Evolutionary conservation across 331 rosid genomes (phyloP).

Genomic region (Telfairia occidentalis): DNA sequence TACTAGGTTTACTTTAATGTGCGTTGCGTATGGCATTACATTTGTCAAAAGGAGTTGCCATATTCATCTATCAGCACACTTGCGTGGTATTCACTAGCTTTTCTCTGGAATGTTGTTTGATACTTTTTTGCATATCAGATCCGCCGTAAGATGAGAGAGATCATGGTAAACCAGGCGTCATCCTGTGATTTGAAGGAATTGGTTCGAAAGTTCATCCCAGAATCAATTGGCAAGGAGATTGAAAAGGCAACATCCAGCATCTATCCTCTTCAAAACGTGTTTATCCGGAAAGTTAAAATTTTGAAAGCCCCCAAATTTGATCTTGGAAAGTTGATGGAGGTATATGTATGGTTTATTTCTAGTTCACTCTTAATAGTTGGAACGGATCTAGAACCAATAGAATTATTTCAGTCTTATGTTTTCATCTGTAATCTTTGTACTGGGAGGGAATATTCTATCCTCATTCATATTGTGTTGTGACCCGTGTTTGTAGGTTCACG

Average conservation of each 20-base stretch:
- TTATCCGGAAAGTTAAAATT: conserved; percentile 79
- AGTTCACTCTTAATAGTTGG: background rate
- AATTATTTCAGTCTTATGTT: background rate
- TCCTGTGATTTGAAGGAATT: conserved; percentile 84
- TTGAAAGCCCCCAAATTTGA: conserved; percentile 93
- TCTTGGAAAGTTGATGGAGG: conserved; percentile 94
- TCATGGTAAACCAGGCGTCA: conserved; percentile 65
- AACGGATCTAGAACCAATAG: background rate
- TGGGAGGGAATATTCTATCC: background rate
- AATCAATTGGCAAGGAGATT: conserved; percentile 76
- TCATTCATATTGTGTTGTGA: background rate
- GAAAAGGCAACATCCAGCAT: conserved; percentile 73
- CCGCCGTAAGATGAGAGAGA: conserved; percentile 88
- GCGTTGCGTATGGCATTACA: background rate
- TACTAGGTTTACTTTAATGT: background rate
- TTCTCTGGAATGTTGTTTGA: background rate
- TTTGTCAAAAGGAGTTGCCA: background rate
- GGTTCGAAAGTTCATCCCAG: conserved; percentile 90
- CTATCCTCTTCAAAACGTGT: conserved; percentile 80
- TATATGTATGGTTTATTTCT: conserved; percentile 4
- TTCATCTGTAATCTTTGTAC: background rate
- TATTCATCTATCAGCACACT: background rate
- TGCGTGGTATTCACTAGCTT: background rate
- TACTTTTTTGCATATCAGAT: conserved; percentile 29
- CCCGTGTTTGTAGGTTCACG: conserved; percentile 10